Conservation (phyloP, 78 protist species). For the Dictyostelium purpureum region DNA sequence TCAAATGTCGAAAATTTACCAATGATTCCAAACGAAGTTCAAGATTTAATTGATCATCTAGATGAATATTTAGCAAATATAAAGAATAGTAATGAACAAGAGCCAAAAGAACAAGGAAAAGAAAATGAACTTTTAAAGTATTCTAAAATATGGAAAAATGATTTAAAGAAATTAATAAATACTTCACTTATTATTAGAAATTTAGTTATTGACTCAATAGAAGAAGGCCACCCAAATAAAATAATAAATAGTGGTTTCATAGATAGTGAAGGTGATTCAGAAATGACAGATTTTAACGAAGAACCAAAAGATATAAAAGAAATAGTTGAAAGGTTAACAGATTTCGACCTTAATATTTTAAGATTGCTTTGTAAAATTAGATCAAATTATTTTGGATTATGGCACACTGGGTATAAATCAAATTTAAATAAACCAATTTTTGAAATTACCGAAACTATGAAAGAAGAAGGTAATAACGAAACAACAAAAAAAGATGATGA, state of each 20-base stretch:
- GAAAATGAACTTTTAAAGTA: background rate
- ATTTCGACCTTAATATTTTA: constrained; percentile 20
- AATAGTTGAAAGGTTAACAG: background rate
- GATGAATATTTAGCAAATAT: constrained; percentile 23
- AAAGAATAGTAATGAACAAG: background rate
- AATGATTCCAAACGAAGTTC: constrained; percentile 14
- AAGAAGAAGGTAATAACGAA: background rate
- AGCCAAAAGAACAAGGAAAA: background rate
- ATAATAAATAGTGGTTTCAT: background rate
- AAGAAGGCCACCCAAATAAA: background rate
- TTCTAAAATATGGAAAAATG: background rate
- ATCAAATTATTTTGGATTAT: constrained; percentile 64
- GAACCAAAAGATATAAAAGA: background rate
- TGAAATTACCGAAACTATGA: background rate
- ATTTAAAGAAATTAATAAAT: background rate
- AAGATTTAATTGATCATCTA: constrained; percentile 54
- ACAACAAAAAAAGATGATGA: background rate
- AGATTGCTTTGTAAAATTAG: constrained; percentile 39
- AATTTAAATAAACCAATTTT: background rate
- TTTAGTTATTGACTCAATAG: background rate
- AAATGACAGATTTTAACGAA: background rate
- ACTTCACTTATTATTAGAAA: background rate
- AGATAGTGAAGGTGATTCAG: constrained; percentile 26
- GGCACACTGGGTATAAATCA: background rate
- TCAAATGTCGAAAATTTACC: background rate